These are phyloP conservation scores for Oryza nivara DNA, from an alignment of 176 grass and related monocot species.

Conservation along the genomic window DNA sequence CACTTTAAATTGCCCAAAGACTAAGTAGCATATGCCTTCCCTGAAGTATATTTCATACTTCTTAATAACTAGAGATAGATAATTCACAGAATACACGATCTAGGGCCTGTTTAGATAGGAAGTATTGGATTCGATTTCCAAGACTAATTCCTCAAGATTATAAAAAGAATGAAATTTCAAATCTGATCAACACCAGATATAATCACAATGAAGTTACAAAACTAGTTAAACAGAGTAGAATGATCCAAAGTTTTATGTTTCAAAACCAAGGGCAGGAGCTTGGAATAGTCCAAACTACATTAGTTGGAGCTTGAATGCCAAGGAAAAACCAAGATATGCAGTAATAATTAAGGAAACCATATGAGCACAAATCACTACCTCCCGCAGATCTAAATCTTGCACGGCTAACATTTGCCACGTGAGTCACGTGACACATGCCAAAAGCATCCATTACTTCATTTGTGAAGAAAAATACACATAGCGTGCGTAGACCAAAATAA, in stretches of 20 bases:
- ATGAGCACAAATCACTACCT: neutral
- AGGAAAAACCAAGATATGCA: neutral
- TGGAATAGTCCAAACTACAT: neutral
- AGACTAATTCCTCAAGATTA: neutral
- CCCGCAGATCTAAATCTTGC: neutral
- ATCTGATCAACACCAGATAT: slow-evolving; percentile 2
- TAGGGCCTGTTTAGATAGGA: neutral
- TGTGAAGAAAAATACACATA: neutral
- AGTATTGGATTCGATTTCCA: neutral
- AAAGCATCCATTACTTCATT: neutral
- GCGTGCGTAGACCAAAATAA: neutral
- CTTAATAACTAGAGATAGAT: neutral
- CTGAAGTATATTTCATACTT: neutral
- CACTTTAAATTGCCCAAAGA: neutral
- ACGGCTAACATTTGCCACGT: neutral
- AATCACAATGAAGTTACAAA: neutral
- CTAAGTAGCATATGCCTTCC: neutral
- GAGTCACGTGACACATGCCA: neutral
- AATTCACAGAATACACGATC: neutral
- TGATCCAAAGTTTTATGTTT: neutral
- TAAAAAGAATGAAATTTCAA: neutral
- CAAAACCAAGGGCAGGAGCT: neutral
- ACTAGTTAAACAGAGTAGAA: slow-evolving; percentile 1
- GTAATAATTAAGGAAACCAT: neutral
- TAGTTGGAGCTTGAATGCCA: neutral